A percentile compares a stretch with the other conserved stretches of the same genome.
phyloP scores from a whole-genome alignment of 1,139 yeast species.

The Hemisphaericaspora lyxosophila region DNA sequence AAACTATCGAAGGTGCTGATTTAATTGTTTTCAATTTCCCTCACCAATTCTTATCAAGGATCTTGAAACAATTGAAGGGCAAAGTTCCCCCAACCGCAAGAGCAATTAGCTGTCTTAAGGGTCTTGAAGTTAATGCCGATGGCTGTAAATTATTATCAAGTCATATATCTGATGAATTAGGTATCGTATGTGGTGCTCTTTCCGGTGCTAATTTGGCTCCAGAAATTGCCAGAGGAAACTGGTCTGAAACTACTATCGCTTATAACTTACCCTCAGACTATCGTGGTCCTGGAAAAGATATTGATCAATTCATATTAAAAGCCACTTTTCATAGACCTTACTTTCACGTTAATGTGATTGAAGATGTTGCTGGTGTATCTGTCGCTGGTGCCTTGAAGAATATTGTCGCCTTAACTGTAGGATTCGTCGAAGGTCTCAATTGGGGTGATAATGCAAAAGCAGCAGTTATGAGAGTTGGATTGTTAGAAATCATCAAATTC shows the following conservation, averaged over 20 bases:
- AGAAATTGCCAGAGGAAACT: constrained; percentile 47
- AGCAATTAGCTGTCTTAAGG: constrained; percentile 50
- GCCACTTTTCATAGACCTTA: constrained; percentile 49
- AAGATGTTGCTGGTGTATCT: constrained; percentile 50
- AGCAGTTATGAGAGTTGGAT: constrained; percentile 50
- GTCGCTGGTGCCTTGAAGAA: constrained; percentile 54
- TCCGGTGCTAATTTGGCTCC: constrained; percentile 52
- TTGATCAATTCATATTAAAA: constrained; percentile 41
- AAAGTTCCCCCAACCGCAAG: constrained; percentile 38
- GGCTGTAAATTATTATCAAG: constrained; percentile 48
- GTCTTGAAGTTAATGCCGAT: constrained; percentile 45
- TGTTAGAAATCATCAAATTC: constrained; percentile 44
- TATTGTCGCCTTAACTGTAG: constrained; percentile 49
- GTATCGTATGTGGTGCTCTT: constrained; percentile 46
- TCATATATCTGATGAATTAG: constrained; percentile 44
- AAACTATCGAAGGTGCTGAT: constrained; percentile 44
- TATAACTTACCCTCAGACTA: constrained; percentile 42
- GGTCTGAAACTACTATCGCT: constrained; percentile 54
- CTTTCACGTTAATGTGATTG: constrained; percentile 49
- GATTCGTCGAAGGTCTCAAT: constrained; percentile 49
- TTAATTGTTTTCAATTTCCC: constrained; percentile 49
- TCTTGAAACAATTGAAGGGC: constrained; percentile 40
- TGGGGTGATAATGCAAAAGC: constrained; percentile 56
- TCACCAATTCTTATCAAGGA: constrained; percentile 46
- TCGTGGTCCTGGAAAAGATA: constrained; percentile 42